phyloP scores from a whole-genome alignment of 805 yeast genomes.

The Naumovozyma dairenensis region DNA sequence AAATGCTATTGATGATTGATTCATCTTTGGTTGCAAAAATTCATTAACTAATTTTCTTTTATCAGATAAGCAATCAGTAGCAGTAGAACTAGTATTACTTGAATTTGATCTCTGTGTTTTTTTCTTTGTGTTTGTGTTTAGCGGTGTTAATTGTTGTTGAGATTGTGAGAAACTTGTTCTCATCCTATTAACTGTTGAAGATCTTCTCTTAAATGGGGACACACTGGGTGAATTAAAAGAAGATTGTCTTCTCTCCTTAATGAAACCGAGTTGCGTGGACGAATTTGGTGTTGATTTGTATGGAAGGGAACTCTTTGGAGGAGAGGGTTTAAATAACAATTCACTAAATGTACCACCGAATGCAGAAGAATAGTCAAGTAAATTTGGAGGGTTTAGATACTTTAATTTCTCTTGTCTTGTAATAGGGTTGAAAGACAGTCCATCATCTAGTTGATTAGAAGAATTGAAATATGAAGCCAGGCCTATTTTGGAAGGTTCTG shows the following conservation, averaged over 20 bases:
- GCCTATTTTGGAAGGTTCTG: background rate
- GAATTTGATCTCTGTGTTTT: background rate
- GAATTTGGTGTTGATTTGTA: background rate
- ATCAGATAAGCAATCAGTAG: constrained; percentile 6
- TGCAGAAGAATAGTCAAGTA: constrained; percentile 4
- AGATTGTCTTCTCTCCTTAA: background rate
- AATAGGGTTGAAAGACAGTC: background rate
- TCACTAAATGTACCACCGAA: constrained; percentile 10
- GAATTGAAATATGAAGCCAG: background rate
- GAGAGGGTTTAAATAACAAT: constrained; percentile 2
- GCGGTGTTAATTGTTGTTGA: too few relatives aligned
- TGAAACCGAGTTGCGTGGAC: background rate
- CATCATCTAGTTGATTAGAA: background rate
- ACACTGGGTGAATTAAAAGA: background rate
- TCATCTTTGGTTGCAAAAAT: constrained; percentile 3
- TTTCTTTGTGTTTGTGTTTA: background rate
- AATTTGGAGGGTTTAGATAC: background rate
- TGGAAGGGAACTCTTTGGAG: background rate
- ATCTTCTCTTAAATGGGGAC: background rate
- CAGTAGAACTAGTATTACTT: background rate
- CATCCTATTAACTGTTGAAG: background rate
- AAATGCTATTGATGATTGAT: too few relatives aligned
- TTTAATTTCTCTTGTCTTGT: background rate
- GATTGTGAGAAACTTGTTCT: background rate
- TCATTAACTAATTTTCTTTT: constrained; percentile 5